Evolutionary conservation across 495 filamentous ascomycete species (phyloP).

Genomic region (Hypoxylon perforatum): DNA sequence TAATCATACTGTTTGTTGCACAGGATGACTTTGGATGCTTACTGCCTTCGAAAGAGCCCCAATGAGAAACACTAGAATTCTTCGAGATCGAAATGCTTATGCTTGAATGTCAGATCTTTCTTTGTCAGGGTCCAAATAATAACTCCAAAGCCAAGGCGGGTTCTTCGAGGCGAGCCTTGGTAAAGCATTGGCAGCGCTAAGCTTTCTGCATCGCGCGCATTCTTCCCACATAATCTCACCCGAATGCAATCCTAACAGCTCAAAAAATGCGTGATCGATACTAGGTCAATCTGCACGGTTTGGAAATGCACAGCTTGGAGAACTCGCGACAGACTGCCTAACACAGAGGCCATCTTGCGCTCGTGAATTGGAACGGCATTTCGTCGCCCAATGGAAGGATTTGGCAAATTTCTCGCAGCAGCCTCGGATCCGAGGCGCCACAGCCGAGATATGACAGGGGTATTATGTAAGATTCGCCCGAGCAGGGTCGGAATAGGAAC

Average conservation of each 20-base stretch:
- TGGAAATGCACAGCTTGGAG: not conserved
- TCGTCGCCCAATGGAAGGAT: not conserved
- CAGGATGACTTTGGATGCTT: not conserved
- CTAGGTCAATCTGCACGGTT: not conserved
- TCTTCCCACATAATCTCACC: no score
- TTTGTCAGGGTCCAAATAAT: not conserved
- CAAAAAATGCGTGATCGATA: no score
- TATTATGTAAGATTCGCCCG: not conserved
- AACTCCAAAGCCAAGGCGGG: not conserved
- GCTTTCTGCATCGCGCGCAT: not conserved
- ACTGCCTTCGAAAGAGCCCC: not conserved
- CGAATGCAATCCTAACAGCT: no score
- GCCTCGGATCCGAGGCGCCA: constrained; percentile 25
- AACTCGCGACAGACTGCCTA: not conserved
- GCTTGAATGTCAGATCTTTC: not conserved
- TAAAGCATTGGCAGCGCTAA: not conserved
- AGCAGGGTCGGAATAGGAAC: constrained; percentile 17
- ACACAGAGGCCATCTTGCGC: not conserved
- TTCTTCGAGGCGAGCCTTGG: not conserved
- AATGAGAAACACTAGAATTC: not conserved
- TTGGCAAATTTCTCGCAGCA: not conserved
- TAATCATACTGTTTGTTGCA: no score
- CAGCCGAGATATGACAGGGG: constrained; percentile 15
- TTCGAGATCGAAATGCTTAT: constrained; percentile 1
- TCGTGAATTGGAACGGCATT: not conserved